A percentile compares a stretch with the other conserved stretches of the same genome.
These are phyloP conservation scores for Coriaria nepalensis DNA, from an alignment of 306 rosid species.

Conservation along the genomic window DNA sequence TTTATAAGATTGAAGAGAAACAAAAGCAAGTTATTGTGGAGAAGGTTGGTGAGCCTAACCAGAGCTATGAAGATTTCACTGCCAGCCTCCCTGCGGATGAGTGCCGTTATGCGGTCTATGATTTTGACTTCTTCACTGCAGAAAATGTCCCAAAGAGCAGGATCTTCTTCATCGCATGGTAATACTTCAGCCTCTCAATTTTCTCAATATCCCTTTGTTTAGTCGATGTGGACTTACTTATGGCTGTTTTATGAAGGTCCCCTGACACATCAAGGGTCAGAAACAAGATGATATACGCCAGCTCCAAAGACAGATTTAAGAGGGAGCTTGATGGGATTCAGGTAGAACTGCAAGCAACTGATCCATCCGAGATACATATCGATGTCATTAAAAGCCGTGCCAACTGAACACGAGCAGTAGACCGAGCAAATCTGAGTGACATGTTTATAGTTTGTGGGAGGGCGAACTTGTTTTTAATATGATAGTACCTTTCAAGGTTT, in stretches of 20 bases:
- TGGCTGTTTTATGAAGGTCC: slow-evolving; percentile 35
- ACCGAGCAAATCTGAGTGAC: background rate
- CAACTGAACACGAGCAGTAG: slow-evolving; percentile 24
- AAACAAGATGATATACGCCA: slow-evolving; percentile 15
- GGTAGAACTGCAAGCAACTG: slow-evolving; percentile 61
- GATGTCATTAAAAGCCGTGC: slow-evolving; percentile 53
- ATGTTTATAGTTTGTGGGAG: slow-evolving; percentile 14
- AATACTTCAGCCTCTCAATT: slow-evolving; percentile 3
- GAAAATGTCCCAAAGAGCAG: slow-evolving; percentile 61
- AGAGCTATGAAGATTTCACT: slow-evolving; percentile 45
- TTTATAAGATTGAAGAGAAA: slow-evolving; percentile 57
- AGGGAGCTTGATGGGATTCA: slow-evolving; percentile 62
- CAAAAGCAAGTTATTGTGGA: slow-evolving; percentile 58
- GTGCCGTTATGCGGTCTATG: slow-evolving; percentile 66
- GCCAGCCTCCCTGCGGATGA: slow-evolving; percentile 57
- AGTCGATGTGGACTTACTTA: background rate
- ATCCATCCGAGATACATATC: slow-evolving; percentile 60
- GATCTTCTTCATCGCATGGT: slow-evolving; percentile 60
- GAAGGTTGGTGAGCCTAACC: slow-evolving; percentile 49
- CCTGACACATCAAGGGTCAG: slow-evolving; percentile 43
- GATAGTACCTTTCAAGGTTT: slow-evolving; percentile 28
- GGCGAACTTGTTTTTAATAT: slow-evolving; percentile 26
- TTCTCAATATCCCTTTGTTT: background rate
- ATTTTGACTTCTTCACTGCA: slow-evolving; percentile 48
- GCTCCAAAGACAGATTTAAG: slow-evolving; percentile 46